Evolutionary conservation across 768 basidiomycete genomes (phyloP).

Genomic region (Boletus sp.): DNA sequence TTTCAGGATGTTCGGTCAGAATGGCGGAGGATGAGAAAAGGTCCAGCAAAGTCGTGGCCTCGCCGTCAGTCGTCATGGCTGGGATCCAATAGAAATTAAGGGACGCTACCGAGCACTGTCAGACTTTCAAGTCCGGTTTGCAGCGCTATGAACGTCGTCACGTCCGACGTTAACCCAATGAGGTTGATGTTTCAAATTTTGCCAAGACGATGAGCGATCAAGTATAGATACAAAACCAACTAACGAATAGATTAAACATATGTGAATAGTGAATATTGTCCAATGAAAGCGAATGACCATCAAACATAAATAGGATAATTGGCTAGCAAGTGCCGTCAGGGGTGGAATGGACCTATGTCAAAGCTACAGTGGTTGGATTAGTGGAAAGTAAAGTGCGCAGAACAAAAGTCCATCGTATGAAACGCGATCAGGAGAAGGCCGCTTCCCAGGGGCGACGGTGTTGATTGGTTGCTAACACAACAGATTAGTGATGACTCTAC

Average conservation of each 20-base stretch:
- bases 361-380: conserved; percentile 19
- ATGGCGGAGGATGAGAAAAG: conserved; percentile 22
- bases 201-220: conserved; percentile 4
- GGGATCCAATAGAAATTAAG: background rate
- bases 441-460: background rate
- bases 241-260: background rate
- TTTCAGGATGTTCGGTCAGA: conserved; percentile 18
- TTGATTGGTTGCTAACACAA: conserved; percentile 18
- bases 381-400: conserved; percentile 1
- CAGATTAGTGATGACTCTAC: conserved; percentile 12
- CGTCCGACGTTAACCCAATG: background rate
- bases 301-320: conserved; percentile 4
- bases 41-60: conserved; percentile 25
- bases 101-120: background rate
- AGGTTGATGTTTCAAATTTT: background rate
- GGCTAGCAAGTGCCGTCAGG: background rate
- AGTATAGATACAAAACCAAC: conserved; percentile 19
- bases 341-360: conserved; percentile 6
- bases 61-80: conserved; percentile 23
- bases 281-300: background rate
- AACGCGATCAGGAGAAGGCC: background rate
- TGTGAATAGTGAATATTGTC: background rate
- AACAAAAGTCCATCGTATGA: conserved; percentile 1
- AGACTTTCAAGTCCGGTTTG: background rate
- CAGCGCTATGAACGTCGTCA: background rate